Percentiles rank a stretch among this genome's conserved stretches.
These are phyloP conservation scores for Casuarina glauca DNA, from an alignment of 306 rosid species.

Conservation along the genomic window DNA sequence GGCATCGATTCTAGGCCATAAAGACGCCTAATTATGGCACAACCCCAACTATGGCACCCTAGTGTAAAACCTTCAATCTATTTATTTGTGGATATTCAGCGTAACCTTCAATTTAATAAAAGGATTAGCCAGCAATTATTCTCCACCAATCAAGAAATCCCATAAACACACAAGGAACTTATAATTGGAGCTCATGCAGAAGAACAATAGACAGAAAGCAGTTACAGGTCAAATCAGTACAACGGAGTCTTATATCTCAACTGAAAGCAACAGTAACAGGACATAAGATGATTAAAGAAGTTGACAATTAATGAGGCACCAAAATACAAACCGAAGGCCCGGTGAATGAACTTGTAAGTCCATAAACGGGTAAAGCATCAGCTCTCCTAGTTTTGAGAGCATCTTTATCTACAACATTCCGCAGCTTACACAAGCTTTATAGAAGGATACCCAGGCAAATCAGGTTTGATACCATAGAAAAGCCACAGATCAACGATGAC, in stretches of 20 bases:
- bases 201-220: not conserved
- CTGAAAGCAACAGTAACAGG: not conserved
- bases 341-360: no score
- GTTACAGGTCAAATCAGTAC: not conserved
- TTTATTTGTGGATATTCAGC: not conserved
- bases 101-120: not conserved
- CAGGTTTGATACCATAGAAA: no score
- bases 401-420: no score
- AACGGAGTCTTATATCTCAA: not conserved
- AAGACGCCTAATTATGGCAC: not conserved
- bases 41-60: not conserved
- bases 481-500: no score
- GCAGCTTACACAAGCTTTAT: no score
- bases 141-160: slow-evolving; percentile 19
- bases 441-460: no score
- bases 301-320: not conserved
- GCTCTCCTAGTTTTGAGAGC: no score
- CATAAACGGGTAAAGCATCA: no score
- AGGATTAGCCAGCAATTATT: slow-evolving; percentile 2
- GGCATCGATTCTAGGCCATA: slow-evolving; percentile 8
- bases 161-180: not conserved
- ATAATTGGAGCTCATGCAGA: not conserved
- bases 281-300: not conserved
- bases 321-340: not conserved
- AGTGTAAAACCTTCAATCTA: not conserved